Base-by-base conservation (phyloP, 2,329 filamentous ascomycete species). In the Aspergillus sp. region DNA sequence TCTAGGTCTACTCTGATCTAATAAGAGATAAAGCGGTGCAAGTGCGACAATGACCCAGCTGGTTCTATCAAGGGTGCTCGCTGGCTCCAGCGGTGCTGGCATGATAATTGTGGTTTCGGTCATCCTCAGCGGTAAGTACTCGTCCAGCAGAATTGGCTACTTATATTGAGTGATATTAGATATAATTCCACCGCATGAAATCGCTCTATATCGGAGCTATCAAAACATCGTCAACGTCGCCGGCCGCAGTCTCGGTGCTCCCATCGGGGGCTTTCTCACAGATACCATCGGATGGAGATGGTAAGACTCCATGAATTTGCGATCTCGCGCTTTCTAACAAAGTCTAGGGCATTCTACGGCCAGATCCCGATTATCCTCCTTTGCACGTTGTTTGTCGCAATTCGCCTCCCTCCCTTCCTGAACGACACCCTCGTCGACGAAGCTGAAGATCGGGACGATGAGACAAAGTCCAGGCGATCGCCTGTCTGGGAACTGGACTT, bases 201-300 rank as follows among this genome's bases (percentile, higher is more conserved):
- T 80, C 2, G 79, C 77, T 1, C 62, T 72, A 0, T 75, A 75
- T 63, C 66, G 79, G 21, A 75, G 76, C 41, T 82, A 80, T 59
- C 74, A 79, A 51, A 80, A 81, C 47, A 66, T 79, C 4, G 68
- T 76, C 15, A 69, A 73, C 21, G 79, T 78, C 1, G 73, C 72
- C 2, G 79, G 79, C 6, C 66, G 77, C 23, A 77, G 75, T 39
- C 69, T 85, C 2, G 89, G 89, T 3, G 88, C 88, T 1, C 88
- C 88, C 0, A 78, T 89, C 6, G 89, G 89, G 14, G 89, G 89
- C 1, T 79, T 86, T 52, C 84, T 92, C 67, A 87, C 87, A 23
- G 88, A 91, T 66, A 79, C 77, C 35, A 72, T 91, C 2, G 89
- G 89, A 31, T 92, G 89, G 89, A 79, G 89, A 43, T 89, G 86